Evolutionary conservation across 192 early-diverging fungal genomes (phyloP).

Genomic region (Gigaspora rosea): DNA sequence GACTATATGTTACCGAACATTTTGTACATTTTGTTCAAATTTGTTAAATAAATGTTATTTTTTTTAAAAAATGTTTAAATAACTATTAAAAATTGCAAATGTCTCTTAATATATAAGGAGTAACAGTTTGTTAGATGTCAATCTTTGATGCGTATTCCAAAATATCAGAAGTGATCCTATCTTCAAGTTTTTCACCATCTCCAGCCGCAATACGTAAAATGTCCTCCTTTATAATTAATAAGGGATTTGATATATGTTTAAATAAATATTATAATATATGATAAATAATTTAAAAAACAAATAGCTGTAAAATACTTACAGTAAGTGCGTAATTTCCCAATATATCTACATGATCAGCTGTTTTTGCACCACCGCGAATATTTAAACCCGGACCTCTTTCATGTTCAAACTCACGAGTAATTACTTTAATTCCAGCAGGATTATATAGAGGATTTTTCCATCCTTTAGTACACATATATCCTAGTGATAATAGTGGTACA

Average conservation of each 20-base stretch:
- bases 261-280: too few relatives aligned
- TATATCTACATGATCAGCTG: conserved; percentile 87
- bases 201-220: conserved; percentile 42
- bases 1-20: too few relatives aligned
- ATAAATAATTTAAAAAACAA: neutral
- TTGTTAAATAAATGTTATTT: too few relatives aligned
- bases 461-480: conserved; percentile 85
- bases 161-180: conserved; percentile 46
- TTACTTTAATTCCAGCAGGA: conserved; percentile 68
- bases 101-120: too few relatives aligned
- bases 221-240: conserved; percentile 34
- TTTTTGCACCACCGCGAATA: conserved; percentile 72
- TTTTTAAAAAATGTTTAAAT: too few relatives aligned
- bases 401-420: conserved; percentile 73
- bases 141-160: conserved; percentile 43
- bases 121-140: neutral
- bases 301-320: conserved; percentile 26
- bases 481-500: conserved; percentile 81
- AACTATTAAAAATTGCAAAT: too few relatives aligned
- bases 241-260: neutral
- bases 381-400: conserved; percentile 57
- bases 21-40: too few relatives aligned
- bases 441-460: conserved; percentile 85
- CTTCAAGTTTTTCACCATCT: conserved; percentile 36
- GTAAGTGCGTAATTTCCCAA: conserved; percentile 77